Base-by-base conservation (phyloP, 1,139 yeast genomes). In the Sugiyamaella grinbergsii region DNA sequence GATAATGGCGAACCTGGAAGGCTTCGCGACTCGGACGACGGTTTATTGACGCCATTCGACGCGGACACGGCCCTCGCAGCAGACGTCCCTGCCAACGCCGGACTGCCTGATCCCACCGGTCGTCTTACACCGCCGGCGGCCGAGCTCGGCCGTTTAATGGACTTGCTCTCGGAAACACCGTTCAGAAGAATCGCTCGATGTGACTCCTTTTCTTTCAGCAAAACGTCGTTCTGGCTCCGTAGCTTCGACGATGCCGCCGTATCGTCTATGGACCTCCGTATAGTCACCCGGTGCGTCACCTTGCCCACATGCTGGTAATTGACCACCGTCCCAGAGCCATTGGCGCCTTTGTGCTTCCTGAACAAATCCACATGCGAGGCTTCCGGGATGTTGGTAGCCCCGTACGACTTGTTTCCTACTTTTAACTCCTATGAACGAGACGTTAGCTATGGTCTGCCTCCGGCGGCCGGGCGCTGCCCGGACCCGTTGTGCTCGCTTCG, bases 201-300 rank as follows among this genome's bases (percentile, higher is more conserved):
- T 28, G 63, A 58, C 47, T 60, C 60, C 49, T 55, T 57, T 40
- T 59, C 62, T 23, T 54, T 55, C 13, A 40, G 50, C 16, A 58
- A 47, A 22, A 50, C 52, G 31, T 54, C 52, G 47, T 52, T 49
- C 44, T 62, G 65, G 18, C 59, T 50, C 55, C 57, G 54, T 26
- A 61, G 51, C 33, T 48, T 47, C 15, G 55, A 41, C 26, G 55
- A 46, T 20, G 56, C 47, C 18, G 55, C 42, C 10, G 55, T 43
- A 15, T 43, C 56, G 34, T 50, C 50, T 24, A 57, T 61, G 1
- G 44, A 22, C 11, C 49, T 26, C 13, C 42, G 36, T 13, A 49
- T 34, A 8, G 59, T 57, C 40, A 56, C 50, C 26, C 61, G 53
- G 42, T 61, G 62, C 22, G 63, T 49, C 23, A 63, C 56, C n/a